Base-by-base conservation (phyloP, 345 rosid species). In the Kandelia obovata region DNA sequence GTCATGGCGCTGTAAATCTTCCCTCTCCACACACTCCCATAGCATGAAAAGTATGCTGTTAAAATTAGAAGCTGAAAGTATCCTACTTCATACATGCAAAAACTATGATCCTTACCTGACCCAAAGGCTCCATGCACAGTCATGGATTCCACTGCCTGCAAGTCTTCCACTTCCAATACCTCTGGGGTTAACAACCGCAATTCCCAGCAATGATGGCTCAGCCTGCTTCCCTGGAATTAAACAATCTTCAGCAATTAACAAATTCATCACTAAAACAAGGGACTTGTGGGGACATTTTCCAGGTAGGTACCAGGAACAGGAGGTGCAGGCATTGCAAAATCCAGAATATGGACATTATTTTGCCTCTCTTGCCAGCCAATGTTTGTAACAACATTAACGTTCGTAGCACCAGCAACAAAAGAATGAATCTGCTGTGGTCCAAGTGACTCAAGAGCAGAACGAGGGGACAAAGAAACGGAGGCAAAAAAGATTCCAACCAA, bases 281-380 rank as follows among this genome's bases (percentile, higher is more conserved):
- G 61, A n/a, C 8, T 60, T 61, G 56, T 28, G 31, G 17, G 21
- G 49, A 62, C 35, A 3, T 49, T 39, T 53, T 27, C 58, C 46
- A 64, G 32, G 55, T 25, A 67, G 8, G 37, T 85, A 87, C 88
- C 88, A 5, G 73, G 72, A 67, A 81, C 46, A 34, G 87, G 62
- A 73, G 94, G 89, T 64, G 88, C 83, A n/a, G 96, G 97, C 89
- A 95, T 87, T 69, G 93, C 85, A 49, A 76, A 72, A 68, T 92
- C 96, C 64, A 95, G 55, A 80, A 83, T 88, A 65, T 87, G 51
- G 32, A 88, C 90, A 61, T 26, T 84, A 69, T 86, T 95, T 68
- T 83, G 94, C 80, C 96, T 86, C 67, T 79, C 83, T 78, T 84
- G 87, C 86, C 84, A 0, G 89, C 68, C 73, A 92, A 76, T 71